phyloP scores from a whole-genome alignment of 768 basidiomycete species.

The Mycena rosella region DNA sequence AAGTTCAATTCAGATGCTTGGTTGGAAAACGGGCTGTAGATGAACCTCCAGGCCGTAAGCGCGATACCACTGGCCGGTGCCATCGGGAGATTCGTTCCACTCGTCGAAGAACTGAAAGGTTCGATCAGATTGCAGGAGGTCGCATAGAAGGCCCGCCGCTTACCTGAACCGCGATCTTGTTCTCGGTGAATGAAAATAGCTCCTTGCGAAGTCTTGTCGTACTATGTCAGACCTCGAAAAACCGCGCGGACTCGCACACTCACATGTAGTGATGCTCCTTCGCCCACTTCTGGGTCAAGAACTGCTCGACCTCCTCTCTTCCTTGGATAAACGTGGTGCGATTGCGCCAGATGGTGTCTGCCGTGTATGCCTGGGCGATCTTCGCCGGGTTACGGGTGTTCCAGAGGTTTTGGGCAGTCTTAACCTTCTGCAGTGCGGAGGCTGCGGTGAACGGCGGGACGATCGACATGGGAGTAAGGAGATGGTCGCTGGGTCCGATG shows the following conservation, averaged over 20 bases:
- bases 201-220: conserved; percentile 57
- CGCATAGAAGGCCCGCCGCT: too few relatives aligned
- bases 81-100: conserved; percentile 62
- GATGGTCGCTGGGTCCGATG: too few relatives aligned
- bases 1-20: neutral
- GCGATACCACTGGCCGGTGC: conserved; percentile 55
- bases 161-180: conserved; percentile 68
- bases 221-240: neutral
- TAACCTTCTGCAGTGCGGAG: conserved; percentile 34
- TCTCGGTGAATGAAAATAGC: conserved; percentile 64
- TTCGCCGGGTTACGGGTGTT: conserved; percentile 45
- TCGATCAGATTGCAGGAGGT: too few relatives aligned
- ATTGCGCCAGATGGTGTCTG: conserved; percentile 69
- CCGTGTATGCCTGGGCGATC: conserved; percentile 63
- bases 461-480: conserved; percentile 36
- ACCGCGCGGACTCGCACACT: neutral
- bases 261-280: conserved; percentile 61
- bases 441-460: conserved; percentile 35
- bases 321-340: conserved; percentile 63
- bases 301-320: conserved; percentile 56
- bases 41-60: conserved; percentile 60
- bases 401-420: conserved; percentile 36
- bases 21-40: conserved; percentile 16
- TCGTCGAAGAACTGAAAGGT: conserved; percentile 48
- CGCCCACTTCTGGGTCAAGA: conserved; percentile 65